Conservation (phyloP, 208 protist species). For the Leishmania arabica region DNA sequence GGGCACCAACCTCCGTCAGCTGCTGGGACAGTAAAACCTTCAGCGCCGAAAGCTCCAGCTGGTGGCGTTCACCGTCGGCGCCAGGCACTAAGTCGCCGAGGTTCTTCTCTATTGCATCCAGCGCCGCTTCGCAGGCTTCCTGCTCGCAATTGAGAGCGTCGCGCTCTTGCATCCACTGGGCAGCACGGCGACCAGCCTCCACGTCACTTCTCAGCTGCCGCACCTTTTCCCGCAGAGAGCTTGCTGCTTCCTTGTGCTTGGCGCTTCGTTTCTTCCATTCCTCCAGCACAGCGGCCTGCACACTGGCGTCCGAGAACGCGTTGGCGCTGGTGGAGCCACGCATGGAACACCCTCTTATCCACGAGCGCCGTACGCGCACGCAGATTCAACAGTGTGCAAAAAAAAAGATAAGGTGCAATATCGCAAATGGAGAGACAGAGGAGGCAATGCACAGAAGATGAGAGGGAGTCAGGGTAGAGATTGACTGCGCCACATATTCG, state of each 20-base stretch:
- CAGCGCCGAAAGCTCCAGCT: slow-evolving; percentile 15
- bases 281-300: slow-evolving; percentile 43
- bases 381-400: not conserved
- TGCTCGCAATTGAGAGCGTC: slow-evolving; percentile 33
- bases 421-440: not conserved
- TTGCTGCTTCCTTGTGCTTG: slow-evolving; percentile 27
- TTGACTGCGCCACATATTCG: not conserved
- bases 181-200: slow-evolving; percentile 14
- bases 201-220: slow-evolving; percentile 39
- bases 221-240: slow-evolving; percentile 35
- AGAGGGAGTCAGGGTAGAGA: not conserved
- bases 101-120: not conserved
- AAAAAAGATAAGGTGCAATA: too few relatives aligned
- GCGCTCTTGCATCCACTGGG: slow-evolving; percentile 38
- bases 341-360: not conserved
- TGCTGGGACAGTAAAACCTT: slow-evolving; percentile 16
- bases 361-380: not conserved
- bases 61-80: not conserved
- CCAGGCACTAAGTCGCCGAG: not conserved
- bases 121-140: slow-evolving; percentile 20
- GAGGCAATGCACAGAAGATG: not conserved
- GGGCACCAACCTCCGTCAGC: slow-evolving; percentile 13
- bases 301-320: slow-evolving; percentile 33
- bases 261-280: slow-evolving; percentile 42
- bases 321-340: slow-evolving; percentile 1